Evolutionary conservation across 2,329 filamentous ascomycete species (phyloP).

Genomic region (Diaporthe helianthi): DNA sequence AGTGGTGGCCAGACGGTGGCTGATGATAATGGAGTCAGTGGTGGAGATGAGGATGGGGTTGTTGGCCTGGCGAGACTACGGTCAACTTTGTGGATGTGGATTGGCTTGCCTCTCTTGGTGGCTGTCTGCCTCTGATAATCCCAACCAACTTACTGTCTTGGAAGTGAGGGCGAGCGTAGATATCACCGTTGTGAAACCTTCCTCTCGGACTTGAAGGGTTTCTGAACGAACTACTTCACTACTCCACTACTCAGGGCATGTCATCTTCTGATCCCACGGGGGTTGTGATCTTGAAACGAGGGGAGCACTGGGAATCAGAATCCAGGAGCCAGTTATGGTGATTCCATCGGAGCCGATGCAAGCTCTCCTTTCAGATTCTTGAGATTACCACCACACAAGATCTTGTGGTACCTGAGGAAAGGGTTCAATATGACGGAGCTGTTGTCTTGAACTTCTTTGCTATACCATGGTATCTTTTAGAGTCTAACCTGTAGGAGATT

Average conservation of each 20-base stretch:
- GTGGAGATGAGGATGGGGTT: conserved; percentile 7
- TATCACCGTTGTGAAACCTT: too few species aligned
- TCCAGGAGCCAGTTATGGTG: too few species aligned
- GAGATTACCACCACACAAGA: background rate
- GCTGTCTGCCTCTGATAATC: conserved; percentile 10
- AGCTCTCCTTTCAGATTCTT: background rate
- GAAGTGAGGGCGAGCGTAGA: background rate
- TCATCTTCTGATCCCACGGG: background rate
- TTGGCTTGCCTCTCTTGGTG: background rate
- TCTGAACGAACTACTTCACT: too few species aligned
- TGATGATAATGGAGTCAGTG: conserved; percentile 31
- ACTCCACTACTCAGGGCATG: too few species aligned
- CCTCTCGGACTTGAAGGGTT: background rate
- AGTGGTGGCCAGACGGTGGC: conserved; percentile 56
- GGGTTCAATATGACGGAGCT: too few species aligned
- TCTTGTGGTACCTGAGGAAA: too few species aligned
- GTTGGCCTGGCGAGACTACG: background rate
- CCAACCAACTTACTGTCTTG: too few species aligned
- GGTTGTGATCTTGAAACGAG: too few species aligned
- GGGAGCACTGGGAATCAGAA: background rate
- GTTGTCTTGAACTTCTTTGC: too few species aligned
- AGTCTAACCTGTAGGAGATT: too few species aligned
- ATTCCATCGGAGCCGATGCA: background rate
- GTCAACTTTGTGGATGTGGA: background rate
- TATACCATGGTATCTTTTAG: too few species aligned